phyloP scores from a whole-genome alignment of 768 basidiomycete genomes.

The Udeniomyces megalosporus region DNA sequence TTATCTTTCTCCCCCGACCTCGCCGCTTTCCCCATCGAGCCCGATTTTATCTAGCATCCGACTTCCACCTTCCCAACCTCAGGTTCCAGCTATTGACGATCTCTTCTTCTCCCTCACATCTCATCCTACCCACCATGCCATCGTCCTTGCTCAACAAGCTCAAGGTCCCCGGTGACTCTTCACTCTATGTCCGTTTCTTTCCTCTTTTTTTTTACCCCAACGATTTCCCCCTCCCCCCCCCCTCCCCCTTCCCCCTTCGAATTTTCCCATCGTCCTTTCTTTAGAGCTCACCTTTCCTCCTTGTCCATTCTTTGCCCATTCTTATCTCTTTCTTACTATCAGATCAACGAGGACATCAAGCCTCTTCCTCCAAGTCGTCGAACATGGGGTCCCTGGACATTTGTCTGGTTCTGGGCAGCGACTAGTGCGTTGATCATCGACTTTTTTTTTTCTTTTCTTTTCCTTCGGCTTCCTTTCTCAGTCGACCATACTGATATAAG shows the following conservation, averaged over 20 bases:
- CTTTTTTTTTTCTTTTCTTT: not conserved
- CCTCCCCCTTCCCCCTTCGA: too few relatives aligned
- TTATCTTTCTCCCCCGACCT: too few relatives aligned
- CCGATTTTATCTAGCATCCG: too few relatives aligned
- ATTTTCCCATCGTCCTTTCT: too few relatives aligned
- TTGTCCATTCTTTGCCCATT: not conserved
- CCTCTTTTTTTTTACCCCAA: conserved; percentile 42
- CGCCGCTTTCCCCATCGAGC: not conserved
- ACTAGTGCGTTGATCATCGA: not conserved
- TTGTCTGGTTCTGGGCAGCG: conserved; percentile 6
- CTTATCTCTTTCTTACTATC: not conserved
- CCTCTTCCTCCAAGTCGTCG: conserved; percentile 4
- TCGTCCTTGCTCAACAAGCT: too few relatives aligned
- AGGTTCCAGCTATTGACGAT: too few relatives aligned
- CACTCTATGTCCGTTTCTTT: conserved; percentile 47
- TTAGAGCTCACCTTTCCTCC: not conserved
- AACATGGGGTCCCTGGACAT: conserved; percentile 9
- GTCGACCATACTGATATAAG: not conserved
- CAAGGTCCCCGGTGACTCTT: too few relatives aligned
- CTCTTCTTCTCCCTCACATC: conserved; percentile 10
- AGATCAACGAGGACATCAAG: conserved; percentile 14
- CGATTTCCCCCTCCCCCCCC: too few relatives aligned
- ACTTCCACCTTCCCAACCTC: too few relatives aligned
- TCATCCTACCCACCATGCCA: too few relatives aligned
- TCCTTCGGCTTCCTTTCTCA: too few relatives aligned